These are phyloP conservation scores for Hypoxylon sp. DNA, from an alignment of 2,329 filamentous ascomycete genomes.

Conservation along the genomic window DNA sequence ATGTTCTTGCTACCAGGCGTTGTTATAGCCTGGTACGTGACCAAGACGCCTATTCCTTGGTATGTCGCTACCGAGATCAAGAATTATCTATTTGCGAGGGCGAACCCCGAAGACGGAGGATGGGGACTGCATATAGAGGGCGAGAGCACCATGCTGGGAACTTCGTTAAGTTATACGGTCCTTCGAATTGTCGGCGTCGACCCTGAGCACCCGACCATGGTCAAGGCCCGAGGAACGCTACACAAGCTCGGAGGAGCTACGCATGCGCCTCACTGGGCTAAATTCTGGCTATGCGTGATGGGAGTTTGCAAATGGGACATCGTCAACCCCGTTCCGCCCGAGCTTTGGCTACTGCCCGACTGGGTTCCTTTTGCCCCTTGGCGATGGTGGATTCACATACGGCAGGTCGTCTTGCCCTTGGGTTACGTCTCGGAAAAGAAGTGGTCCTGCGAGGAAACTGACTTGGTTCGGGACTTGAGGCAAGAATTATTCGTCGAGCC, in stretches of 20 bases:
- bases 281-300: slow-evolving; percentile 90
- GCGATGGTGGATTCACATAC: slow-evolving; percentile 98
- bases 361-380: slow-evolving; percentile 90
- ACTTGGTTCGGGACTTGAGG: slow-evolving; percentile 74
- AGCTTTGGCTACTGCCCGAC: slow-evolving; percentile 91
- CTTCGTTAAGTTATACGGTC: slow-evolving; percentile 83
- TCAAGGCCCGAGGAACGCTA: slow-evolving; percentile 81
- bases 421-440: slow-evolving; percentile 85
- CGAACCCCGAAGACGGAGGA: slow-evolving; percentile 87
- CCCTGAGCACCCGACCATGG: slow-evolving; percentile 83
- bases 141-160: slow-evolving; percentile 91
- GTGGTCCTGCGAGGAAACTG: slow-evolving; percentile 79
- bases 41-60: slow-evolving; percentile 83
- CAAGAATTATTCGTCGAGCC: slow-evolving; percentile 84
- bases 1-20: slow-evolving; percentile 93
- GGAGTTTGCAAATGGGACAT: slow-evolving; percentile 88
- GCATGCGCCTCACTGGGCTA: slow-evolving; percentile 92
- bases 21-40: slow-evolving; percentile 87
- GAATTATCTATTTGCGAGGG: slow-evolving; percentile 87
- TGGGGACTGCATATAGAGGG: slow-evolving; percentile 97
- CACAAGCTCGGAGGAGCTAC: slow-evolving; percentile 87
- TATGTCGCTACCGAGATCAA: slow-evolving; percentile 87
- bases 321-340: slow-evolving; percentile 92
- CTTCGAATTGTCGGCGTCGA: slow-evolving; percentile 84
- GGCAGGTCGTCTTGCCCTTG: slow-evolving; percentile 96